Evolutionary conservation across 257 asterid species (phyloP), one percentile per base, ranked within the genome.

Genomic region (Scutellaria minor): DNA sequence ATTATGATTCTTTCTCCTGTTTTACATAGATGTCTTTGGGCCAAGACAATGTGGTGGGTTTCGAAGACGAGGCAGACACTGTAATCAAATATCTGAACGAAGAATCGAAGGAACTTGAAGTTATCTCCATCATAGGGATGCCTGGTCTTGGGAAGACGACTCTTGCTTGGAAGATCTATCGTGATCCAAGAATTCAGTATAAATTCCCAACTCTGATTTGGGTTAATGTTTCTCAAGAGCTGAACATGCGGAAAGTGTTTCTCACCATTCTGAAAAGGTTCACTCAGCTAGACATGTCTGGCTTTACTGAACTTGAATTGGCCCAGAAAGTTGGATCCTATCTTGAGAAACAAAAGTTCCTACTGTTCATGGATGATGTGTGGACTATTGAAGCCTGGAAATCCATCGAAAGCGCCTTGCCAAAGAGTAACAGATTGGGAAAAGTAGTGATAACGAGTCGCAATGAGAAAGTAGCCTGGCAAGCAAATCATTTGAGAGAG

Each of bases 361-460:
- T 84, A 50, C 24, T 81, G 27, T 78, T 81, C 15, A 5, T 81
- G 74, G 88, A 84, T 59, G 84, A 81, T 64, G 76, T 84, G n/a
- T 82, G 87, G 87, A 65, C 54, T 0, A 35, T 6, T 5, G 77
- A 51, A 0, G 66, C 72, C 27, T 85, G 85, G 87, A 56, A 70
- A 1, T 20, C 27, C 1, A 68, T 85, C 13, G 59, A 70, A 45
- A 42, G 3, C 7, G 78, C 71, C 1, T 72, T 85, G 59, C 85
- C 87, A 0, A 41, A 57, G 31, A 72, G 48, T 40, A 66, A 72
- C 11, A 72, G 56, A 3, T 35, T 56, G 12, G 81, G 85, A 3
- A 68, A 78, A 70, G 74, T 85, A 18, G 58, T 85, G 65, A 54
- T 85, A 9, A 83, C 90, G 0, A 85, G 78, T 46, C 79, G 90